Evolutionary conservation across 805 yeast species (phyloP).

Genomic region (Zygoascus bituminiphila): DNA sequence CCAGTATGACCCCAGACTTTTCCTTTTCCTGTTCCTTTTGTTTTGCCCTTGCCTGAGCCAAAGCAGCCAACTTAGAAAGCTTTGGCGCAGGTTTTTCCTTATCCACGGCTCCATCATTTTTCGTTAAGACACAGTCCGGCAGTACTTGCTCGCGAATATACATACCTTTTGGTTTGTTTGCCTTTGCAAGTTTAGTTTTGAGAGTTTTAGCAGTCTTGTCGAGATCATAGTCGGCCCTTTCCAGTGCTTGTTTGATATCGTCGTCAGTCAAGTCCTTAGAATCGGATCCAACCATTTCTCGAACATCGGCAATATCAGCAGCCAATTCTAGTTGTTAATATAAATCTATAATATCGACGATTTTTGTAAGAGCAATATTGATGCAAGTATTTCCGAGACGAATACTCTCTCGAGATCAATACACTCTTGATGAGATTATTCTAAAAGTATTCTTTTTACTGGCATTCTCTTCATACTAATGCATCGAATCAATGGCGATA

Average conservation of each 20-base stretch:
- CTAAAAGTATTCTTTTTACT: too few species aligned
- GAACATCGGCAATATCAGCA: constrained; percentile 19
- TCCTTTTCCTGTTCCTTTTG: not conserved
- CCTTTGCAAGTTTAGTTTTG: constrained; percentile 24
- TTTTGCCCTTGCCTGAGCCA: constrained; percentile 6
- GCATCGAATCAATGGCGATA: too few species aligned
- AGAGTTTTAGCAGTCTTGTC: constrained; percentile 43
- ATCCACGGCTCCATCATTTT: not conserved
- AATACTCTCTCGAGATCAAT: too few species aligned
- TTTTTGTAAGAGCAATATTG: too few species aligned
- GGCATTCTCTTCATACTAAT: too few species aligned
- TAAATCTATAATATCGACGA: too few species aligned
- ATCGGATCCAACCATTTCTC: constrained; percentile 19
- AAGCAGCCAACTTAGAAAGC: constrained; percentile 7
- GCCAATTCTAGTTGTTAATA: constrained; percentile 16
- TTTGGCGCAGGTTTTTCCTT: not conserved
- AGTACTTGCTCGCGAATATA: constrained; percentile 1
- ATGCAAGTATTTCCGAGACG: too few species aligned
- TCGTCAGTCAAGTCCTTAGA: constrained; percentile 37
- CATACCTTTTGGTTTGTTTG: constrained; percentile 12
- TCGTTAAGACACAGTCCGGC: not conserved
- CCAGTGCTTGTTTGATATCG: constrained; percentile 49
- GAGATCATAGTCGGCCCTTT: constrained; percentile 50
- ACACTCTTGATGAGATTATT: too few species aligned
- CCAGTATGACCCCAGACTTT: not conserved